These are phyloP conservation scores for Yamadazyma dendronema DNA, from an alignment of 1,139 yeast genomes.

Conservation along the genomic window DNA sequence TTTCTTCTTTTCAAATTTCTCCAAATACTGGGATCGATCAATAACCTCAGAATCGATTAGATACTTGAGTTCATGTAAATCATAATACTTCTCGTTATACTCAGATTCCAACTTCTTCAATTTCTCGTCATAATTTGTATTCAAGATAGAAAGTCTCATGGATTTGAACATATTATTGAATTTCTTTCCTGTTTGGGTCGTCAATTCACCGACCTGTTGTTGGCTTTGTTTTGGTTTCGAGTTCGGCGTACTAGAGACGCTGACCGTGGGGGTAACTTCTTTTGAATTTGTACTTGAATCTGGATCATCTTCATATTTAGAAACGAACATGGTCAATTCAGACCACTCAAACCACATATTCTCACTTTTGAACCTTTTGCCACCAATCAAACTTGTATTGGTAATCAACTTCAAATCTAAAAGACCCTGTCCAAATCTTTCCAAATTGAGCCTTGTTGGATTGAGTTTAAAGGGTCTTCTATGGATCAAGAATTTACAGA, in stretches of 20 bases:
- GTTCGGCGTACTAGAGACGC: constrained; percentile 7
- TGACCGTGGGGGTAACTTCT: background rate
- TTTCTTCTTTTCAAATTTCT: constrained; percentile 36
- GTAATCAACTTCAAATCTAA: constrained; percentile 35
- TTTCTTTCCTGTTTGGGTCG: constrained; percentile 26
- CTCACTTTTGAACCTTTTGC: constrained; percentile 40
- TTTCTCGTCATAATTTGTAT: constrained; percentile 31
- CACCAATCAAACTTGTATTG: constrained; percentile 33
- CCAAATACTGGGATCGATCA: constrained; percentile 25
- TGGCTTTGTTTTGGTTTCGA: constrained; percentile 5
- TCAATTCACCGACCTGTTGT: constrained; percentile 23
- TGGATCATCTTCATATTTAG: constrained; percentile 13
- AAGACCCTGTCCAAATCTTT: constrained; percentile 43
- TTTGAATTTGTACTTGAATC: background rate
- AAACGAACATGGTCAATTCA: constrained; percentile 28
- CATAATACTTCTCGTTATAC: constrained; percentile 33
- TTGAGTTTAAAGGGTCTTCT: constrained; percentile 33
- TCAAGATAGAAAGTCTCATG: constrained; percentile 30
- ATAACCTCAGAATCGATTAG: constrained; percentile 29
- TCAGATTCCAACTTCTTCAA: constrained; percentile 27
- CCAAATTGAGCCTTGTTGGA: constrained; percentile 40
- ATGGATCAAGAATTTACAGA: constrained; percentile 28
- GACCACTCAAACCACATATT: constrained; percentile 52
- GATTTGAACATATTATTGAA: constrained; percentile 32
- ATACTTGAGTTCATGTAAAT: constrained; percentile 32